Base-by-base conservation (phyloP, 2,329 filamentous ascomycete species). In the Pseudopithomyces chartarum region DNA sequence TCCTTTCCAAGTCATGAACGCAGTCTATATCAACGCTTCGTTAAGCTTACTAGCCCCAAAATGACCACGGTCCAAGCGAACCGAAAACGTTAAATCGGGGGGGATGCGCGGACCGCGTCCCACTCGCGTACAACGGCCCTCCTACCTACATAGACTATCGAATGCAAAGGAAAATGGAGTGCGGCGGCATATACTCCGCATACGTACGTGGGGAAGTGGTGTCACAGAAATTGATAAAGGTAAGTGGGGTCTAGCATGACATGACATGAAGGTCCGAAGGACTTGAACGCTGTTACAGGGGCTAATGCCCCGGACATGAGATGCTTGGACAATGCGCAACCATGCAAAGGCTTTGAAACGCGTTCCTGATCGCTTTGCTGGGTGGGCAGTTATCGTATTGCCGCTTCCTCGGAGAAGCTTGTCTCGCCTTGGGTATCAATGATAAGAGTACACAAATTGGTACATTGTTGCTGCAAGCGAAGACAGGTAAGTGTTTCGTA, bases 21-120 rank as follows among this genome's bases (percentile, higher is more conserved):
- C 50, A 15, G 42, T 23, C 55, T 44, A 63, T 63, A 63, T 54
- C 33, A 52, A 32, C 43, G 44, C 56, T 54, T 48, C 60, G 55
- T 61, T 62, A 62, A 64, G 55, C 32, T 58, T 52, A 54, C 52
- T 60, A 57, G 55, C 38, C 57, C 59, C 47, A 42, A 56, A 61
- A 51, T 40, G 57, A 60, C 51, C 43, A 57, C 57, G 57, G 62
- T 29, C 60, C 54, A 40, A 55, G 57, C 54, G 45, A 26, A 5
- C 36, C 23, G 47, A 40, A 33, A 43, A 34, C 33, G 34, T n/a
- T 12, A 13, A 17, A 26, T 36, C 55, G 50, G 22, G 52, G 50
- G 22, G 52, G 52, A 42, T 8, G 23, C 49, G 44, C 50, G 57
- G 57, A 52, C 58, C 57, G 56, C 51, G 55, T 55, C 38, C 55